These are phyloP conservation scores for Actinomortierella ambigua DNA, from an alignment of 371 early-diverging fungal species.

Conservation along the genomic window DNA sequence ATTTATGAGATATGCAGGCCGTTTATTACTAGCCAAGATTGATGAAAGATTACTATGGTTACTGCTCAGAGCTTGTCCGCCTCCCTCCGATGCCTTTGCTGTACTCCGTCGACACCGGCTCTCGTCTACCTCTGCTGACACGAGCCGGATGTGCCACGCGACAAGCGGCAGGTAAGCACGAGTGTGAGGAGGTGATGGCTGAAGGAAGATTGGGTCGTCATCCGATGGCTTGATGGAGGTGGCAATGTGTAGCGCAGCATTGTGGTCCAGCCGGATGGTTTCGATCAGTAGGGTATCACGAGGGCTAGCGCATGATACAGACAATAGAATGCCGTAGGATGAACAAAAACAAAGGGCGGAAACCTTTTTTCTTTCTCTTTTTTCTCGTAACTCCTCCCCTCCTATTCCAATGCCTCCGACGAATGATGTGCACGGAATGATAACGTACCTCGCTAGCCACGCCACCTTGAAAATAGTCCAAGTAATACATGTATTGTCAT, in stretches of 20 bases:
- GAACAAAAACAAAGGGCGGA: no score
- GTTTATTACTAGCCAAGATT: no score
- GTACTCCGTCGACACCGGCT: no score
- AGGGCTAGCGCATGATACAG: conserved; percentile 14
- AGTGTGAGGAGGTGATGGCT: conserved; percentile 45
- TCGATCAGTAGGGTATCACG: conserved; percentile 46
- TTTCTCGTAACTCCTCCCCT: no score
- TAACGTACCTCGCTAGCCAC: conserved; percentile 44
- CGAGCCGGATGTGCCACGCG: conserved; percentile 44
- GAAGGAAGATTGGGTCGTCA: conserved; percentile 46
- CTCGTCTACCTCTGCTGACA: conserved; percentile 44
- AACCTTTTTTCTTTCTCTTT: no score
- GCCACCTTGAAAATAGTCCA: conserved; percentile 45
- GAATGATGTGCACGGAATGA: no score
- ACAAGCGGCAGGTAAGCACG: conserved; percentile 46
- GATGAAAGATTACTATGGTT: no score
- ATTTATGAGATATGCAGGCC: no score
- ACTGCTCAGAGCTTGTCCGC: no score
- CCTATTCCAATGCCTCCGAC: no score
- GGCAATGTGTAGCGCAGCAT: conserved; percentile 47
- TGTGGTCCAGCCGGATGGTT: conserved; percentile 45
- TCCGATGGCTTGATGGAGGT: conserved; percentile 46
- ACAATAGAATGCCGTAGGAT: neutral
- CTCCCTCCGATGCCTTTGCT: no score
- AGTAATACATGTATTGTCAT: conserved; percentile 47